Evolutionary conservation across 1,284 basidiomycete species (phyloP), one percentile per base, ranked within the genome.

Genomic region (Irpex rosettiformis): DNA sequence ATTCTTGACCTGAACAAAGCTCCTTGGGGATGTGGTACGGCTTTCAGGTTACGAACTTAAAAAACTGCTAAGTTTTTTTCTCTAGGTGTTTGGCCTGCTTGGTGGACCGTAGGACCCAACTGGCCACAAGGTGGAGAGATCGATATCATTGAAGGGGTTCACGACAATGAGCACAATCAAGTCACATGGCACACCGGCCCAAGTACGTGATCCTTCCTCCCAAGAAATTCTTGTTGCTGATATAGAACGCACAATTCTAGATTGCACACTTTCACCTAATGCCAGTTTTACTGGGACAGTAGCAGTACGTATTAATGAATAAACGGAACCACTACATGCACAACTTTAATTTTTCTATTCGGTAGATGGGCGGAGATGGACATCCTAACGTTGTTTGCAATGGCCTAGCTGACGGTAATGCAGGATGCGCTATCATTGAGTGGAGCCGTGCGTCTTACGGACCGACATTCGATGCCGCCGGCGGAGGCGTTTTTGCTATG

Each of bases 401-500:
- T 69, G 84, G 79, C 29, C 70, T 65, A 22, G 65, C 75, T 52
- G 80, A 81, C 65, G 68, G 69, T 53, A 88, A 88, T 66, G 72
- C 82, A 8, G 90, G 89, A 8, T 93, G 89, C 66, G 85, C 84
- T 47, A 77, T 91, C 56, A 81, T 77, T 3, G 88, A 91, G 67
- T 84, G 83, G 79, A 88, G 84, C 65, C 76, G 78, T 22, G 83
- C 84, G 11, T 89, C 88, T 0, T 92, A 89, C 67, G 89, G 89
- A 0, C 81, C 83, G 13, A 79, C 79, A 28, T 90, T 91, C 67
- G 87, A 91, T 65, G 76, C 77, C 1, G 80, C 80, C 64, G 87
- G 86, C 7, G 89, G 90, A n/a, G 90, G 89, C 16, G 82, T 89
- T 1, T 88, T 86, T 64, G 89, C 84, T 0, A 90, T 90, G 84